These are phyloP conservation scores for Eucalyptus paniculata DNA, from an alignment of 345 rosid genomes.

Conservation along the genomic window DNA sequence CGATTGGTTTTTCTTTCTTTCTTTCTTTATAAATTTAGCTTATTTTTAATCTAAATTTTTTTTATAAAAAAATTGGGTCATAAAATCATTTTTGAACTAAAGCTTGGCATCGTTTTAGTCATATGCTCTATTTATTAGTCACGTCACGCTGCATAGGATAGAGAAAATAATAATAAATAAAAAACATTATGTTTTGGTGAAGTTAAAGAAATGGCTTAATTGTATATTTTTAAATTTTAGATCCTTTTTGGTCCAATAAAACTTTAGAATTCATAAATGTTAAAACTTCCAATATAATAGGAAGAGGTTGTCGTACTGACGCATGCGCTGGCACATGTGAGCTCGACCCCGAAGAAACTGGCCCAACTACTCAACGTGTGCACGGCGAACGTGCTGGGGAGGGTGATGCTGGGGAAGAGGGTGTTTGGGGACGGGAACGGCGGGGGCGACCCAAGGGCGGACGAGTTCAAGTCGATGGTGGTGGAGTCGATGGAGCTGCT, in stretches of 20 bases:
- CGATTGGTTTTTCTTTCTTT: too few species aligned
- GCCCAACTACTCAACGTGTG: background rate
- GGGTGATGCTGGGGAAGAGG: background rate
- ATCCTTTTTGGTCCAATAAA: too few species aligned
- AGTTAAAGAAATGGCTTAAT: too few species aligned
- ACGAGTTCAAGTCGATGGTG: background rate
- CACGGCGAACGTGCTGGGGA: background rate
- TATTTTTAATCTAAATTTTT: background rate
- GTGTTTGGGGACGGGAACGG: background rate
- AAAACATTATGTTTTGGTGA: too few species aligned
- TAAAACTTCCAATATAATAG: background rate
- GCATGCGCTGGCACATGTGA: constrained; percentile 24
- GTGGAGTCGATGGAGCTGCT: background rate
- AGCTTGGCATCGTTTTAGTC: background rate
- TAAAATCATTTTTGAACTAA: background rate
- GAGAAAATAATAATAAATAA: too few species aligned
- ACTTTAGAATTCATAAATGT: too few species aligned
- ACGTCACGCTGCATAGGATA: too few species aligned
- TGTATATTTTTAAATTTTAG: too few species aligned
- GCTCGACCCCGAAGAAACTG: background rate
- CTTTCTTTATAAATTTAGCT: too few species aligned
- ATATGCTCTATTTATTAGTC: background rate
- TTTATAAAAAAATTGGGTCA: background rate
- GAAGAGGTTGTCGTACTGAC: constrained; percentile 43
- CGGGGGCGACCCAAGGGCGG: background rate